Conservation (phyloP, 108 stramenopile genomes). For the Aurantiochytrium sp. region DNA sequence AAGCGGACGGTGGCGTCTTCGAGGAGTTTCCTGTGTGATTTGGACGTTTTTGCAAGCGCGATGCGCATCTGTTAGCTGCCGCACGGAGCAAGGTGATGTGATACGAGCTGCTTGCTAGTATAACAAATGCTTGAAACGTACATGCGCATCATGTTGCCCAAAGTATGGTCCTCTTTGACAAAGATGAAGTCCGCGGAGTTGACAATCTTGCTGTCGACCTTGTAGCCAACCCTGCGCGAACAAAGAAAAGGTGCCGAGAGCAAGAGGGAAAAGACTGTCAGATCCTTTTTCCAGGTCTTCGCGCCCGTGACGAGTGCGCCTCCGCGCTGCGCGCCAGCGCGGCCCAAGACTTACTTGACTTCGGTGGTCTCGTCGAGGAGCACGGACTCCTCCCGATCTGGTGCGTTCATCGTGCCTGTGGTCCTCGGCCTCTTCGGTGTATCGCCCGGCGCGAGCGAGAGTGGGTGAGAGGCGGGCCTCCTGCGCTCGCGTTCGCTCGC, state of each 20-base stretch:
- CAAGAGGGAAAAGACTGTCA: no score
- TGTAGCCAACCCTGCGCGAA: neutral
- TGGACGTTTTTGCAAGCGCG: no score
- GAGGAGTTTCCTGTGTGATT: neutral
- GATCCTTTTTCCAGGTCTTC: no score
- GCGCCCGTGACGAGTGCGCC: no score
- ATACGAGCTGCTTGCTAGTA: no score
- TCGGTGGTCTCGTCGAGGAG: neutral
- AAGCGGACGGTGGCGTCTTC: neutral
- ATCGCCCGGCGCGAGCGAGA: no score
- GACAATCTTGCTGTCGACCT: neutral
- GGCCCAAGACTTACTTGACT: neutral
- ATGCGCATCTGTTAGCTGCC: no score
- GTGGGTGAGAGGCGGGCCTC: no score
- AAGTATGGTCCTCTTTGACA: neutral
- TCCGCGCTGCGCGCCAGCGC: no score
- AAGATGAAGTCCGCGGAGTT: slow-evolving; percentile 12
- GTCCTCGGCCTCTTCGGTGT: neutral
- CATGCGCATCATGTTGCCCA: slow-evolving; percentile 14
- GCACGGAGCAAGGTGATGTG: no score
- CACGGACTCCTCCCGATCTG: neutral
- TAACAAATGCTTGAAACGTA: neutral
- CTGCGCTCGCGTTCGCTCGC: no score
- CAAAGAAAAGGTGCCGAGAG: no score
- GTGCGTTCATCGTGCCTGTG: neutral